Conservation (phyloP, 129 eudicot species). For the Flaveria linearis region DNA sequence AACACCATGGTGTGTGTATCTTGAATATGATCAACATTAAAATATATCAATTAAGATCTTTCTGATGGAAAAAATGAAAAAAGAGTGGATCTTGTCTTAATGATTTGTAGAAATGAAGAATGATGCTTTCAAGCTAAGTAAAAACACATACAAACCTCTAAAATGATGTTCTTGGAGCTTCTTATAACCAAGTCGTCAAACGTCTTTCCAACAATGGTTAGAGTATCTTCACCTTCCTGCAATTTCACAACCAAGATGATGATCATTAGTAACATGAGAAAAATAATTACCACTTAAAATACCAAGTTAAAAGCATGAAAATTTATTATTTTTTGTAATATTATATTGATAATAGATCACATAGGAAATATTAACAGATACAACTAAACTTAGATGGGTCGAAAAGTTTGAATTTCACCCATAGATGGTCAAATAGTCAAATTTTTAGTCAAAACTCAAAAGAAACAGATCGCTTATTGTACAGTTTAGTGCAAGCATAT, state of each 20-base stretch:
- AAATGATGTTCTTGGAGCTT: conserved; percentile 60
- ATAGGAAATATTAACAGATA: too few relatives aligned
- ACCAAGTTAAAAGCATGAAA: neutral
- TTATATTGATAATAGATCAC: neutral
- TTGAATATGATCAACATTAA: conserved; percentile 28
- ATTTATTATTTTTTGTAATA: neutral
- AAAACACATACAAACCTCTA: conserved; percentile 57
- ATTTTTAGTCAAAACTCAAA: too few relatives aligned
- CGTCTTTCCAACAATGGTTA: conserved; percentile 76
- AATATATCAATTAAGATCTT: neutral
- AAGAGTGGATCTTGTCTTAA: neutral
- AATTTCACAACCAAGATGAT: conserved; percentile 18
- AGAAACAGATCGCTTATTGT: too few relatives aligned
- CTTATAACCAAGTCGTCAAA: conserved; percentile 69
- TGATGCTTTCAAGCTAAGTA: neutral
- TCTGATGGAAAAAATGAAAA: neutral
- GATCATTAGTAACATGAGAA: neutral
- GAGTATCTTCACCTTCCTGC: conserved; percentile 61
- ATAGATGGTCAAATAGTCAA: too few relatives aligned
- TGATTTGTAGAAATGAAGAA: neutral
- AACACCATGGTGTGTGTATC: conserved; percentile 94
- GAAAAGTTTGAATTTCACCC: too few relatives aligned
- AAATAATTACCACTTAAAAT: neutral
- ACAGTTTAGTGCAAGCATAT: too few relatives aligned
- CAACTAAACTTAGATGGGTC: neutral